Evolutionary conservation across 768 basidiomycete genomes (phyloP).

Genomic region (Coprinopsis marcescibilis): DNA sequence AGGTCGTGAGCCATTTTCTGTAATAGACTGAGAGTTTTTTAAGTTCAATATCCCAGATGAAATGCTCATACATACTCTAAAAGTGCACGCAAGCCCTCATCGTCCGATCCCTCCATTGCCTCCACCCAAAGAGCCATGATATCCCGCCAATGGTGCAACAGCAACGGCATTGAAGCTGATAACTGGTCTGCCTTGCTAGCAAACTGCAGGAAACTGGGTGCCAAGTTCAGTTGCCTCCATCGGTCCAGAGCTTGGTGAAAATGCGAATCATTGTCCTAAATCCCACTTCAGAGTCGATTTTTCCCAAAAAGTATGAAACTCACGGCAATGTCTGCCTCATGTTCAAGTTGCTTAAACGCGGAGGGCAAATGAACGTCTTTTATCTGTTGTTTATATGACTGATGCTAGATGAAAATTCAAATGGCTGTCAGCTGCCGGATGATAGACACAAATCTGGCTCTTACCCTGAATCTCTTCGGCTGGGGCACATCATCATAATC

Average conservation of each 20-base stretch:
- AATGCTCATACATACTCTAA: conserved; percentile 59
- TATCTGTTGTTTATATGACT: conserved; percentile 63
- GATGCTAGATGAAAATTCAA: conserved; percentile 41
- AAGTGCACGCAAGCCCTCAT: conserved; percentile 68
- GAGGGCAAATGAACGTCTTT: conserved; percentile 72
- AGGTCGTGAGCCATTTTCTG: conserved; percentile 78
- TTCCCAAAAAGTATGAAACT: conserved; percentile 15
- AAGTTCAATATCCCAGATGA: conserved; percentile 1
- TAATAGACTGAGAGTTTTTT: conserved; percentile 47
- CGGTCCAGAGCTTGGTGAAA: conserved; percentile 70
- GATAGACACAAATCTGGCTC: not conserved
- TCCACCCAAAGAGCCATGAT: conserved; percentile 60
- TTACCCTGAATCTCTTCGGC: conserved; percentile 47
- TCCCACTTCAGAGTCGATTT: not conserved
- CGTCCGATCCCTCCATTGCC: conserved; percentile 53
- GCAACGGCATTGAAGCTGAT: conserved; percentile 70
- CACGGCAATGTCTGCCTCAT: conserved; percentile 58
- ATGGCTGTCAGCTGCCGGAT: not conserved
- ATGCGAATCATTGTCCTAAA: conserved; percentile 71
- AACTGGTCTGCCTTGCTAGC: conserved; percentile 53
- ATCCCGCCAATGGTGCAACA: conserved; percentile 75
- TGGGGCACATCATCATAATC: not conserved
- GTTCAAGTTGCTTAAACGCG: conserved; percentile 45
- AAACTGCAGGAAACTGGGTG: conserved; percentile 69
- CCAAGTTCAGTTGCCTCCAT: conserved; percentile 77